These are phyloP conservation scores for Trichoderma hamatum DNA, from an alignment of 2,329 filamentous ascomycete genomes.

Conservation along the genomic window DNA sequence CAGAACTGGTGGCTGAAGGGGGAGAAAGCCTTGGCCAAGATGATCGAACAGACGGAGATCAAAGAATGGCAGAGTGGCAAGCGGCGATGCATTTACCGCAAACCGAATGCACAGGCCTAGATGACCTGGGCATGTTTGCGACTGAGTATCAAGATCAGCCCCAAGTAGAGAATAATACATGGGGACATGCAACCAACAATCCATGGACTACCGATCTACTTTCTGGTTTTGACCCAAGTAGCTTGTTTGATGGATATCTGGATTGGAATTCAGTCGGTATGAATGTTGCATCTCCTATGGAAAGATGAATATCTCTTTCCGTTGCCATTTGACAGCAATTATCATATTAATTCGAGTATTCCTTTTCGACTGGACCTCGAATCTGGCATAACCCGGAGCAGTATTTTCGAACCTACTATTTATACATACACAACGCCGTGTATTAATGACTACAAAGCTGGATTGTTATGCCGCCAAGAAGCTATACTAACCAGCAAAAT, in stretches of 20 bases:
- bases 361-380: neutral
- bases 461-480: neutral
- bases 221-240: slow-evolving; percentile 40
- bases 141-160: neutral
- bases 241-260: slow-evolving; percentile 43
- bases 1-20: slow-evolving; percentile 48
- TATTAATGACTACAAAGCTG: neutral
- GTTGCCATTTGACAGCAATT: neutral
- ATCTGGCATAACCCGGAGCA: neutral
- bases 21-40: slow-evolving; percentile 35
- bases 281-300: slow-evolving; percentile 37
- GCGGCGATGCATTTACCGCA: slow-evolving; percentile 25
- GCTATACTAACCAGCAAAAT: neutral
- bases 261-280: slow-evolving; percentile 42
- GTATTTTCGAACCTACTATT: neutral
- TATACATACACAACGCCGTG: neutral
- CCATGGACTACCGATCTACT: slow-evolving; percentile 40
- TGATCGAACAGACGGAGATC: neutral
- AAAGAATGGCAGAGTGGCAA: slow-evolving; percentile 25
- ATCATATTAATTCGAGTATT: neutral
- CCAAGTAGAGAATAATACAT: neutral
- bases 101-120: slow-evolving; percentile 12
- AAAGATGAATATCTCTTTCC: slow-evolving; percentile 28
- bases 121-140: slow-evolving; percentile 8
- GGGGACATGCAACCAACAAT: neutral